Evolutionary conservation across 2,329 filamentous ascomycete genomes (phyloP).

Genomic region (Ceratocystis albifundus): DNA sequence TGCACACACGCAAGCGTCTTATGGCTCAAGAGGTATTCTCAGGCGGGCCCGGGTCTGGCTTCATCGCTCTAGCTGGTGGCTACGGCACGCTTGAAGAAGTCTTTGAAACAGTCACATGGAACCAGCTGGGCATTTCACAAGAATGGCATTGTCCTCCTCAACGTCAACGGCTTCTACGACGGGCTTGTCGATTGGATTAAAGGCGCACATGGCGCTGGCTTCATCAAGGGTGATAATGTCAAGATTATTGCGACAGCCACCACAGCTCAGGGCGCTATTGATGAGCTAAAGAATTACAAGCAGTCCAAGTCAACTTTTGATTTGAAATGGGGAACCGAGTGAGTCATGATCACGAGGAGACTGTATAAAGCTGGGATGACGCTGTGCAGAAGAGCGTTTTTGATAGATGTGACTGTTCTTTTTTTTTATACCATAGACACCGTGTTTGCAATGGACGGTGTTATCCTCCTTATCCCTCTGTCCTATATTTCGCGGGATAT

Average conservation of each 20-base stretch:
- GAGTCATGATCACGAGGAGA: slow-evolving; percentile 24
- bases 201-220: slow-evolving; percentile 62
- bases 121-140: slow-evolving; percentile 92
- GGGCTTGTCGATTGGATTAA: slow-evolving; percentile 72
- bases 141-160: slow-evolving; percentile 66
- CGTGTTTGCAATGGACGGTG: not conserved
- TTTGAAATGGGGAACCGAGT: slow-evolving; percentile 66
- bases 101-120: slow-evolving; percentile 86
- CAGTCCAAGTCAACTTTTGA: slow-evolving; percentile 64
- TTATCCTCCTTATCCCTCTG: not conserved
- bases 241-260: slow-evolving; percentile 69
- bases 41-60: slow-evolving; percentile 72
- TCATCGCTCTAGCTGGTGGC: slow-evolving; percentile 77
- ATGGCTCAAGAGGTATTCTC: slow-evolving; percentile 83
- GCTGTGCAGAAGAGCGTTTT: not conserved
- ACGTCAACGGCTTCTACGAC: slow-evolving; percentile 86
- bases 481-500: not conserved
- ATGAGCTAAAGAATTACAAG: slow-evolving; percentile 60
- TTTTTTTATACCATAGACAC: not conserved
- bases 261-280: slow-evolving; percentile 59
- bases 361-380: not conserved
- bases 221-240: slow-evolving; percentile 59
- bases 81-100: slow-evolving; percentile 96
- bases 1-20: slow-evolving; percentile 90
- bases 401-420: no score